These are phyloP conservation scores for Pseudotsuga menziesii DNA, from an alignment of 75 land plant species.

Conservation along the genomic window DNA sequence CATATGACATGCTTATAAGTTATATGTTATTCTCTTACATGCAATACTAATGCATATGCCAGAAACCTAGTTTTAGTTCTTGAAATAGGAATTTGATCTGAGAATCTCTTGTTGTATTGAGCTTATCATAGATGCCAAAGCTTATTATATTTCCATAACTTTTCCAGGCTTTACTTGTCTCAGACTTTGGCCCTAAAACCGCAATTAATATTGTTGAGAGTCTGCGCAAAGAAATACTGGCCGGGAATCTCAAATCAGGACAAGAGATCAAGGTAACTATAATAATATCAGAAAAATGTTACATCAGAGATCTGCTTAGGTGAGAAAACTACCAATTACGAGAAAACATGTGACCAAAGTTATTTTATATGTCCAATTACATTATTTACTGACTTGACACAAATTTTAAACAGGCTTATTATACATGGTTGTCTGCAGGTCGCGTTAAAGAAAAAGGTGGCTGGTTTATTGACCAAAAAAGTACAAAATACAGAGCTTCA, in stretches of 20 bases:
- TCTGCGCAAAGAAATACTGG: constrained; percentile 73
- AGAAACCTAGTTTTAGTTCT: not conserved
- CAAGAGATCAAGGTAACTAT: constrained; percentile 79
- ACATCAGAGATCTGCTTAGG: not conserved
- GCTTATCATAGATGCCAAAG: not conserved
- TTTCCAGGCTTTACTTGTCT: constrained; percentile 78
- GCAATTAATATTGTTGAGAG: constrained; percentile 89
- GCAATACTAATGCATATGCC: not conserved
- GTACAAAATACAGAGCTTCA: constrained; percentile 79
- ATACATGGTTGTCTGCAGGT: constrained; percentile 34
- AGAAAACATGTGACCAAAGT: not conserved
- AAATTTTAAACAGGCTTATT: not conserved
- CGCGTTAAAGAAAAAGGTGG: constrained; percentile 75
- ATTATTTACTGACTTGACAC: not conserved
- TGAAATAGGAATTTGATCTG: not conserved
- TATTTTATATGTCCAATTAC: not conserved
- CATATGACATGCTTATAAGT: too few species aligned
- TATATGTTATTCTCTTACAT: not conserved
- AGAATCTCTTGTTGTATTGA: not conserved
- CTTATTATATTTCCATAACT: not conserved
- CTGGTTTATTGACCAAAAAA: constrained; percentile 62
- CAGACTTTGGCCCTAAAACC: constrained; percentile 96
- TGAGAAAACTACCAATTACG: not conserved
- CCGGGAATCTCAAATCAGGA: constrained; percentile 89
- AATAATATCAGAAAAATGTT: not conserved